Evolutionary conservation across 345 rosid species (phyloP), one percentile per base, ranked within the genome.

Genomic region (Eucalyptus sideroxylon): DNA sequence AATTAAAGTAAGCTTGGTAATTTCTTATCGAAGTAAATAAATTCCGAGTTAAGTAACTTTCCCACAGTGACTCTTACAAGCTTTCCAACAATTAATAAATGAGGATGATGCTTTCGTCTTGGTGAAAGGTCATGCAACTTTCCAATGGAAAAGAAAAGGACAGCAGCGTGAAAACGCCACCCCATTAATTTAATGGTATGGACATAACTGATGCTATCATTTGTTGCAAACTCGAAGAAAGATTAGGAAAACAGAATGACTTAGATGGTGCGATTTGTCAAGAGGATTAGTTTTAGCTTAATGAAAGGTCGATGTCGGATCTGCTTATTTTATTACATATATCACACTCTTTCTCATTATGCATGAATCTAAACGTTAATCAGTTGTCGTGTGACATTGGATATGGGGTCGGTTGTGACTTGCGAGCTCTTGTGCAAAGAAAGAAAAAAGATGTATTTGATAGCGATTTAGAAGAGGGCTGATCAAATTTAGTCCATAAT

Each of bases 31-130:
- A 59, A 59, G 30, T 59, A 59, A 59, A 27, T 59, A 59, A 26
- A 27, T 59, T 59, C 19, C 53, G 8, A 0, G 53, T 50, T 16
- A 6, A 50, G 53, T 16, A 50, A 50, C 53, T 50, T 16, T 16
- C 0, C 53, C 53, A 50, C 53, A 0, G 53, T 50, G 19, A 50
- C 8, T 50, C 53, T 50, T 50, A 50, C 53, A 16, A 0, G 53
- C 19, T 16, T 50, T 50, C 19, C 19, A 50, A 50, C 53, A 50
- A 50, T 0, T 50, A 50, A 50, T 16, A 50, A 50, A 16, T 50
- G 3, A 50, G 53, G 53, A 16, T 16, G 53, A 50, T 50, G 53
- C 19, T 16, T 50, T 50, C 53, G 3, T 50, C 53, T 31, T 67
- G 40, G 40, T 3, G 40, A 67, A 67, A 67, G 42, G 21, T 67